Evolutionary conservation across 345 rosid species (phyloP), one percentile per base, ranked within the genome.

Genomic region (Capsella bursapastoris): DNA sequence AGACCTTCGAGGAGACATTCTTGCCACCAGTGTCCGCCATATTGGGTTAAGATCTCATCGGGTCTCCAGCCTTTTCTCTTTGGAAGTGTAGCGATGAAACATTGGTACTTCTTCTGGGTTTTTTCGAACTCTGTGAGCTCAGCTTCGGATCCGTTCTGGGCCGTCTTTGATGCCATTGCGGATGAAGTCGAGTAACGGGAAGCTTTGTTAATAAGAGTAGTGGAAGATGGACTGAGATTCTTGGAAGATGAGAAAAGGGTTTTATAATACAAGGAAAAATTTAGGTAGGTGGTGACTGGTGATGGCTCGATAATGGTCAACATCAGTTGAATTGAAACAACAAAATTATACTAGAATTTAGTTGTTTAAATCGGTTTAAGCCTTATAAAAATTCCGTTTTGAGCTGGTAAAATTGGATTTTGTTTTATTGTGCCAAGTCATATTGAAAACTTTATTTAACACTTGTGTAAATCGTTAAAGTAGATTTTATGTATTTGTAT

Each of bases 61-160:
- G 79, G 79, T 70, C 82, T 74, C 82, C 82, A 79, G 16, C 82
- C 82, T 74, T 79, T 74, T 56, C 56, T 57, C 74, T 53, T 69
- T 3, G 79, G 79, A 45, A 79, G 76, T 15, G 61, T 34, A 0
- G 76, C 37, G 50, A 79, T 74, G 68, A 69, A 15, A 11, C 49
- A 64, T 14, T 74, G 47, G 64, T 79, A 79, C 50, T 79, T 74
- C 55, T 74, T 74, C 25, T 79, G 82, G 35, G 74, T 79, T 2
- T 79, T 73, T 25, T 73, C 57, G 67, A 78, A 78, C 25, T 73
- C 75, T 3, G 75, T 27, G 38, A 52, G 78, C 11, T 67, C 70
- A 1, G 12, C 38, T 68, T 68, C 56, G 59, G 73, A 27, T 51
- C 53, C 74, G 70, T 78, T 72, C 4, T 61, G 59, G 58, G 55